These are phyloP conservation scores for Ilex aquifolium DNA, from an alignment of 257 asterid species.

Conservation along the genomic window DNA sequence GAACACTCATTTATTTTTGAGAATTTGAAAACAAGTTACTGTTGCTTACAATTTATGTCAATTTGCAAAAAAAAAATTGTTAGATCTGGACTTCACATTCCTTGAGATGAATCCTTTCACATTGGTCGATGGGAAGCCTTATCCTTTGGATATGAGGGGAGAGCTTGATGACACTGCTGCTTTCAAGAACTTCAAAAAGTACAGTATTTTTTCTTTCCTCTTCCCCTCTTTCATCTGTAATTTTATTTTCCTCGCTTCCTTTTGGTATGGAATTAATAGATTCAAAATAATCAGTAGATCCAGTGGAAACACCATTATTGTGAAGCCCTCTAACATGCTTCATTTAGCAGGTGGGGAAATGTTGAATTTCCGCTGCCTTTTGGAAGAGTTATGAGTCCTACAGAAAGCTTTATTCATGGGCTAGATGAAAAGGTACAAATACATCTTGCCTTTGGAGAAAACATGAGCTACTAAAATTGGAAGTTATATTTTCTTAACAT, in stretches of 20 bases:
- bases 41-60: too few species aligned
- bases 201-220: background rate
- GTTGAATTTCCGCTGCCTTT: conserved; percentile 92
- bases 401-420: conserved; percentile 77
- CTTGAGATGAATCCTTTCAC: conserved; percentile 98
- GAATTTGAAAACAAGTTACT: too few species aligned
- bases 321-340: conserved; percentile 1
- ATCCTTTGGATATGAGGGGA: conserved; percentile 95
- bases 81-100: conserved; percentile 94
- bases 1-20: too few species aligned
- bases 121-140: conserved; percentile 86
- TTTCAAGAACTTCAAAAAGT: conserved; percentile 96
- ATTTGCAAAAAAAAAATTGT: too few species aligned
- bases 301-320: too few species aligned
- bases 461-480: too few species aligned
- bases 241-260: too few species aligned
- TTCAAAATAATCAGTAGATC: background rate
- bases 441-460: too few species aligned
- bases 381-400: conserved; percentile 86
- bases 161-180: conserved; percentile 97
- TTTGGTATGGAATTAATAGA: too few species aligned
- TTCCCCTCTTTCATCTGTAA: background rate
- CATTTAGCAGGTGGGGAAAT: conserved; percentile 71
- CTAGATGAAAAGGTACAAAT: conserved; percentile 80
- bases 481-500: too few species aligned